These are phyloP conservation scores for Coniella lustricola DNA, from an alignment of 2,329 filamentous ascomycete species.

Conservation along the genomic window DNA sequence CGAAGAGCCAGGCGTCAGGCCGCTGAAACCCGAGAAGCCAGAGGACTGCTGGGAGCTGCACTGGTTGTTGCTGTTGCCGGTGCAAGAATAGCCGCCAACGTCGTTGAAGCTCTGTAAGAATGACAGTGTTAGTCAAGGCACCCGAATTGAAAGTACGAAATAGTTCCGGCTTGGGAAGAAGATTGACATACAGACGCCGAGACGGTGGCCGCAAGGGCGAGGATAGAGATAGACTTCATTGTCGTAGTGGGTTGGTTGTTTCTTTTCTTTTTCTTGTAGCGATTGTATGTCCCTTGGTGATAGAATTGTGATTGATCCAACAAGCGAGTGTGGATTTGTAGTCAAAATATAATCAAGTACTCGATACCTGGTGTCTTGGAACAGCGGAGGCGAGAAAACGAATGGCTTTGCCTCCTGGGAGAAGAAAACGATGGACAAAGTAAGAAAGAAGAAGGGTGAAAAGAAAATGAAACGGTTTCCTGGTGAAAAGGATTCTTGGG, in stretches of 20 bases:
- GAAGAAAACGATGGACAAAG: constrained; percentile 25
- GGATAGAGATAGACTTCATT: constrained; percentile 43
- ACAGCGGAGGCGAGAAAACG: constrained; percentile 42
- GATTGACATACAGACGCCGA: constrained; percentile 36
- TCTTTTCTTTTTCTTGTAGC: not conserved
- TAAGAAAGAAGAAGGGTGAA: constrained; percentile 21
- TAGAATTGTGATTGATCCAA: not conserved
- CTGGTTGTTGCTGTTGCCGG: constrained; percentile 67
- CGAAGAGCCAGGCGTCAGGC: constrained; percentile 47
- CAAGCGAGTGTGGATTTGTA: constrained; percentile 9
- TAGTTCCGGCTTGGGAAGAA: not conserved
- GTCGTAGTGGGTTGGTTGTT: constrained; percentile 29
- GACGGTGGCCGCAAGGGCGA: constrained; percentile 46
- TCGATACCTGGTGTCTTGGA: constrained; percentile 20
- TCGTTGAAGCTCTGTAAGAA: constrained; percentile 17
- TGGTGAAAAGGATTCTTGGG: constrained; percentile 5
- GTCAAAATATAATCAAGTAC: constrained; percentile 6
- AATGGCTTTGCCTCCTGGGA: constrained; percentile 45
- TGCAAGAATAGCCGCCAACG: constrained; percentile 53
- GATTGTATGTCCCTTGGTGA: constrained; percentile 10
- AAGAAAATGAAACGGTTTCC: constrained; percentile 12
- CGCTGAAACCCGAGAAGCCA: constrained; percentile 53
- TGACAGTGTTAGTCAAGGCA: constrained; percentile 12
- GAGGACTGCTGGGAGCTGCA: constrained; percentile 62
- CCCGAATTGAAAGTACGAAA: not conserved